Percentiles rank a stretch among this genome's conserved stretches.
Evolutionary conservation across 352 stramenopile genomes (phyloP).

Genomic region (Phytopythium ostracodes): DNA sequence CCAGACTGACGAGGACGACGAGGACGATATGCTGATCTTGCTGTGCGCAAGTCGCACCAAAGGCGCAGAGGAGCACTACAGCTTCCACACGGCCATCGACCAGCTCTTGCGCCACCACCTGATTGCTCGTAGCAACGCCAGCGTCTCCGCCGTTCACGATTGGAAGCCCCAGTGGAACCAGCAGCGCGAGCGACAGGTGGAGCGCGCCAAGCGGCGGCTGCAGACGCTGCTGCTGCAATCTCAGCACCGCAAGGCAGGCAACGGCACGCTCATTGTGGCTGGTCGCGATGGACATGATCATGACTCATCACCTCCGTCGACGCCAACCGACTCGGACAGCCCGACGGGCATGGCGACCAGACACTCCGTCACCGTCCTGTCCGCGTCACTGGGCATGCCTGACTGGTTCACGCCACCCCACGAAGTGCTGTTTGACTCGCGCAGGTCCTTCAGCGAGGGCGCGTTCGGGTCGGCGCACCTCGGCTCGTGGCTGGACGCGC

Average conservation of each 20-base stretch:
- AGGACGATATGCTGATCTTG: not conserved
- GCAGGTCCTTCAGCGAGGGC: conserved; percentile 21
- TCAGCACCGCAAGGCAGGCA: not conserved
- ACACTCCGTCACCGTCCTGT: not conserved
- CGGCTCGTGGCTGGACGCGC: conserved; percentile 22
- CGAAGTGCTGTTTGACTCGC: conserved; percentile 19
- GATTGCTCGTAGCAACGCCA: not conserved
- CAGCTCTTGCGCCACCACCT: not conserved
- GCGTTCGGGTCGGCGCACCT: conserved; percentile 23
- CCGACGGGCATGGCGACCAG: not conserved
- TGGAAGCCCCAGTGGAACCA: conserved; percentile 1
- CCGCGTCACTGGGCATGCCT: not conserved
- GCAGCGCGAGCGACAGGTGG: not conserved
- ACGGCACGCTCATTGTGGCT: too few relatives aligned
- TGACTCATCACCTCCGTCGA: too few relatives aligned
- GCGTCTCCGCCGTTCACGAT: not conserved
- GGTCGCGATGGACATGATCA: too few relatives aligned
- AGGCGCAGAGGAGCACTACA: conserved; percentile 3
- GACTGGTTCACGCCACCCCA: conserved; percentile 21
- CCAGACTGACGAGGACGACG: not conserved
- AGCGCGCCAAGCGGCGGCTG: not conserved
- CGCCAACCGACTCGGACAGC: not conserved
- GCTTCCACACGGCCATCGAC: not conserved
- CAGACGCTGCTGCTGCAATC: not conserved
- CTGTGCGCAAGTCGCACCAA: conserved; percentile 4